A percentile compares a stretch with the other conserved stretches of the same genome.
Conservation (phyloP, 768 basidiomycete species). For the Auriculariales sp. region DNA sequence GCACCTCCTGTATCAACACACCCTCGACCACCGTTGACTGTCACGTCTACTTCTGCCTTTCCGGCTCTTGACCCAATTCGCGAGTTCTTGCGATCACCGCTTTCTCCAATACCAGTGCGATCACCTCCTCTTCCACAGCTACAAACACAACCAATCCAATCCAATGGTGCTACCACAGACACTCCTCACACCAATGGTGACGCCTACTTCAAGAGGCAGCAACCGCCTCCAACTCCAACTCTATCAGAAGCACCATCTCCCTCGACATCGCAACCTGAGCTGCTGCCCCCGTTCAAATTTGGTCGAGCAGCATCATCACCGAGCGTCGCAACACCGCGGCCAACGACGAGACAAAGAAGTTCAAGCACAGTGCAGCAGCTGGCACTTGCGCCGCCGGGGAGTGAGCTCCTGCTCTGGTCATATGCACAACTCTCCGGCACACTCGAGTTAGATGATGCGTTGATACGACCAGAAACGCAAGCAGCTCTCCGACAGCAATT, state of each 20-base stretch:
- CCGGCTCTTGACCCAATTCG: slow-evolving; percentile 6
- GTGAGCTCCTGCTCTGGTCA: slow-evolving; percentile 67
- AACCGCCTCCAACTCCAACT: slow-evolving; percentile 34
- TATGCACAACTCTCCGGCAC: slow-evolving; percentile 71
- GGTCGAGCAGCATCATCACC: not conserved
- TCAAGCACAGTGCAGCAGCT: slow-evolving; percentile 20
- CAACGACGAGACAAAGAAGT: not conserved
- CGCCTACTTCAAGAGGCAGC: slow-evolving; percentile 31
- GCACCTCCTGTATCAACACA: no score
- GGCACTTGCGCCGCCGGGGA: slow-evolving; percentile 33
- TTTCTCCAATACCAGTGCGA: not conserved
- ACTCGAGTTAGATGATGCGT: slow-evolving; percentile 38
- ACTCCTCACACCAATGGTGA: no score
- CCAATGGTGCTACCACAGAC: slow-evolving; percentile 16
- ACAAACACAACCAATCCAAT: slow-evolving; percentile 13
- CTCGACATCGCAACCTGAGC: slow-evolving; percentile 20
- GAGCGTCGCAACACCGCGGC: not conserved
- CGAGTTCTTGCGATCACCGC: not conserved
- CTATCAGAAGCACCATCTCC: slow-evolving; percentile 21
- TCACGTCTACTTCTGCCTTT: slow-evolving; percentile 9
- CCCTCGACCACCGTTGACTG: slow-evolving; percentile 20
- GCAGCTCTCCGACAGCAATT: slow-evolving; percentile 4
- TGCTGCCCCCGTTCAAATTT: not conserved
- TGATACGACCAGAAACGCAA: slow-evolving; percentile 11
- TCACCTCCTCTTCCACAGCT: slow-evolving; percentile 11